These are phyloP conservation scores for Suhomyces maxii DNA, from an alignment of 1,139 yeast species.

Conservation along the genomic window DNA sequence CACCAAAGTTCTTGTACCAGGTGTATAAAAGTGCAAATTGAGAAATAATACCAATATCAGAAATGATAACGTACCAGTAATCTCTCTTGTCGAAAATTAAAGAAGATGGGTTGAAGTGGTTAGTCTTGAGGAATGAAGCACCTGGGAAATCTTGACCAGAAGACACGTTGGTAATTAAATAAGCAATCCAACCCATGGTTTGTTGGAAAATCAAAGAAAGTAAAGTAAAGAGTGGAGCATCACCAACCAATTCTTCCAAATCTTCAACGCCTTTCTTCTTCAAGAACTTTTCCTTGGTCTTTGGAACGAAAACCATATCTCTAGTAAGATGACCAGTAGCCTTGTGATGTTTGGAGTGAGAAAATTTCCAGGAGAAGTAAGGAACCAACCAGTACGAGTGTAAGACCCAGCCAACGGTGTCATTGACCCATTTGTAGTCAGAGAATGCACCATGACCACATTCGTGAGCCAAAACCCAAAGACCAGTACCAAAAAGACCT, in stretches of 20 bases:
- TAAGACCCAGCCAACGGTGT: conserved; percentile 76
- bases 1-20: conserved; percentile 65
- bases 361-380: conserved; percentile 81
- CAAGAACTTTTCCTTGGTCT: conserved; percentile 57
- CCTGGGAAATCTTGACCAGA: conserved; percentile 64
- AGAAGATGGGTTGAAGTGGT: conserved; percentile 71
- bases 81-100: conserved; percentile 73
- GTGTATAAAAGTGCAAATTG: conserved; percentile 58
- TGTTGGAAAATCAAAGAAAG: conserved; percentile 63
- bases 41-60: conserved; percentile 68
- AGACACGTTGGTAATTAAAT: conserved; percentile 70
- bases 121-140: conserved; percentile 44
- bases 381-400: conserved; percentile 81
- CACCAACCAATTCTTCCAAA: conserved; percentile 64
- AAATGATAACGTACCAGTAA: conserved; percentile 65
- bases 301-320: conserved; percentile 83
- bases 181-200: conserved; percentile 70
- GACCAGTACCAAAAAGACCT: conserved; percentile 74
- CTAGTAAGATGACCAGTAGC: conserved; percentile 79
- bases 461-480: conserved; percentile 89
- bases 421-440: conserved; percentile 68
- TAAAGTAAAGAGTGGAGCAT: conserved; percentile 69
- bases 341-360: conserved; percentile 86
- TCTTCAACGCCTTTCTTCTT: conserved; percentile 38
- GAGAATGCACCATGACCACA: conserved; percentile 89